A percentile compares a stretch with the other conserved stretches of the same genome.
Conservation (phyloP, 225 moss, liverwort and hornwort species). For the Straminergon stramineum region DNA sequence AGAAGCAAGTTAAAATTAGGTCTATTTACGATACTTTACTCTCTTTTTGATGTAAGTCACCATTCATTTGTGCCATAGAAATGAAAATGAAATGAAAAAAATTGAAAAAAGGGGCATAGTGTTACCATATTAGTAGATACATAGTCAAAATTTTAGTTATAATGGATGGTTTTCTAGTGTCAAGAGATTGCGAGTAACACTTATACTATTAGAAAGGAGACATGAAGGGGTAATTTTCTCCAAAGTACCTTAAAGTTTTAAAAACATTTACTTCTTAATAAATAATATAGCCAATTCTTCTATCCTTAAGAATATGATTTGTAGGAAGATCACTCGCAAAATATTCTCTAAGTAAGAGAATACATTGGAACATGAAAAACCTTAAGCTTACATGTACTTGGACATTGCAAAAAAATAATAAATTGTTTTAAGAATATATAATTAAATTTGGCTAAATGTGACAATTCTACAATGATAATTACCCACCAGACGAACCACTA, state of each 20-base stretch:
- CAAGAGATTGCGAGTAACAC: neutral
- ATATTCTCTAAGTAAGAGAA: neutral
- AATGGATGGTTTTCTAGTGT: rapidly evolving
- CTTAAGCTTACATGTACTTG: neutral
- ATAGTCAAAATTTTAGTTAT: neutral
- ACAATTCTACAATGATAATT: neutral
- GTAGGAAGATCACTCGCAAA: rapidly evolving
- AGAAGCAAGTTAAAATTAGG: neutral
- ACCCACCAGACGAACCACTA: neutral
- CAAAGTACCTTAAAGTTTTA: rapidly evolving
- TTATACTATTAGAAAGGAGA: neutral
- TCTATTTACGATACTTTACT: neutral
- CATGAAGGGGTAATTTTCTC: neutral
- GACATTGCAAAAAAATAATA: neutral
- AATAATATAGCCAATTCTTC: neutral
- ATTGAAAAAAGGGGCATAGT: rapidly evolving
- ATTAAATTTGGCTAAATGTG: neutral
- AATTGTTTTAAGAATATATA: neutral
- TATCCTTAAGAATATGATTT: neutral
- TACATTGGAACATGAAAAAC: neutral
- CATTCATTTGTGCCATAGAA: neutral
- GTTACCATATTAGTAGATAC: rapidly evolving
- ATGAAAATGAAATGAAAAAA: neutral
- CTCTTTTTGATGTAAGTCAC: neutral
- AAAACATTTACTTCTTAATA: neutral